Base-by-base conservation (phyloP, 106 monocot genomes). In the Chionographis japonica region DNA sequence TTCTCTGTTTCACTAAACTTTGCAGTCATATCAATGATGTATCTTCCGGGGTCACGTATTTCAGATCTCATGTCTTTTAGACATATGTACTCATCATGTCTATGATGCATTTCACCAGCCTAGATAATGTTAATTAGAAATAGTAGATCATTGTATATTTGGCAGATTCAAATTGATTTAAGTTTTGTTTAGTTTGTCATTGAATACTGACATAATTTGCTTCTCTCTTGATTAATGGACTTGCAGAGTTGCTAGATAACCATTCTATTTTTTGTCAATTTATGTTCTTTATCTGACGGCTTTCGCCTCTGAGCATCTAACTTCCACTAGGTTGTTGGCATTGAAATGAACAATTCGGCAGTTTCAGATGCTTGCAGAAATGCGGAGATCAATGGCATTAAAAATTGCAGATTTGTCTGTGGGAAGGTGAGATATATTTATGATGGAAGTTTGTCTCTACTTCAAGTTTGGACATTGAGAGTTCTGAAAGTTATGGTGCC, bases 331-430 rank as follows among this genome's bases (percentile, higher is more conserved):
- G 94, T 97, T 62, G 79, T 97, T 78, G 95, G 95, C 46, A 89
- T 97, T 54, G 95, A 97, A 78, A 89, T 97, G 92, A 97, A 92
- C 61, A 80, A 70, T 40, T 89, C 95, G 52, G 95, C 95, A 68
- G 89, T 97, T 61, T 71, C 72, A 65, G 95, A 97, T 80, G 95
- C 95, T 54, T 49, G 81, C 17, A 89, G 81, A 76, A 97, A 97
- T 89, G 97, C 97, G 17, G 68, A 83, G 62, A 79, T 89, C 53
- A 97, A 97, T 77, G 78, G 77, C 62, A 86, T 97, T 77, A 81
- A 68, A 52, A 97, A 97, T 74, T 97, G 89, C 61, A 92, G 74
- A 52, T 97, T 97, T 83, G 76, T 97, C 10, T 97, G 92, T 81
- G 79, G 82, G 35, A 97, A 97, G 91, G 94, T 91, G 54, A 63